Base-by-base conservation (phyloP, 2,329 filamentous ascomycete genomes). In the Plenodomus tracheiphilus region DNA sequence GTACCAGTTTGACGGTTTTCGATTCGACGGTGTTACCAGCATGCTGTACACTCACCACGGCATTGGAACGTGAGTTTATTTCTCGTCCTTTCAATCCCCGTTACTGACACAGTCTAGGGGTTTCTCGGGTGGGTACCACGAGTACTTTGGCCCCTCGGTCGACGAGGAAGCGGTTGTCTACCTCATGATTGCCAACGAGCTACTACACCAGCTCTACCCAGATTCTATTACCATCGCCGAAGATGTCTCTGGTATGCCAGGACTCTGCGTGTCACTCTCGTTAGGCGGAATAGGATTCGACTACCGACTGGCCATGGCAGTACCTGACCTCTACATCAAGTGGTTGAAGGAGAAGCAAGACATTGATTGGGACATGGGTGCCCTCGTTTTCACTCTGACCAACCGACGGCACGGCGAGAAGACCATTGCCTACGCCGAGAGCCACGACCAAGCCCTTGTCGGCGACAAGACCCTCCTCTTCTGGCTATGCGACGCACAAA, bases 311-410 rank as follows among this genome's bases (percentile, higher is more conserved):
- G 92, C 92, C 46, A 99, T 99, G 94, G 94, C 94, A 4, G 86
- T 99, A 54, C 94, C 94, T 3, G 94, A 99, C 72, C 89, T 99
- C 85, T 99, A 95, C 85, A 99, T 99, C 81, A 99, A 99, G 77
- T 90, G 95, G 69, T 75, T 97, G 53, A 99, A 99, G 74, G 94
- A 99, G 75, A 85, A 91, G 71, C 82, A 88, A 66, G 94, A 99
- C 65, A 80, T 91, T 54, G 83, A 96, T 9, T 99, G 94, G 94
- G 89, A 97, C 64, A 88, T 99, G 74, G 85, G 83, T 48, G 86
- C 82, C 59, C 88, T 99, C 43, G 86, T 85, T 70, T 92, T 87
- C 76, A 97, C 91, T 0, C 77, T 99, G 50, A 96, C 89, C 18
- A 97, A 99, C 75, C 84, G 94, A 48, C 86, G 94, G 21, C 90